These are phyloP conservation scores for Melanopsichium pennsylvanicum DNA, from an alignment of 1,284 basidiomycete species.

Conservation along the genomic window DNA sequence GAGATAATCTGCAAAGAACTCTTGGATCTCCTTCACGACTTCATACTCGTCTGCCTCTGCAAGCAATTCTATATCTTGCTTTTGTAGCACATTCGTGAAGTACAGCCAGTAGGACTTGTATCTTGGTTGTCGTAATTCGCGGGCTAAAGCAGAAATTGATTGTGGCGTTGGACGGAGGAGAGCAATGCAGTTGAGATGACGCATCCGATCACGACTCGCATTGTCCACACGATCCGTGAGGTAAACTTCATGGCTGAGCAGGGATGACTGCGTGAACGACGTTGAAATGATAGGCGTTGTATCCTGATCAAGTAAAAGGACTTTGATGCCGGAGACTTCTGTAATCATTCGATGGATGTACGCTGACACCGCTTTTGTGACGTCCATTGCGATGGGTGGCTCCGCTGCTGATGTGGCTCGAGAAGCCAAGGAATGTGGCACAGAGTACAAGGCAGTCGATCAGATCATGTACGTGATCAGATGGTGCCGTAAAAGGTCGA, in stretches of 20 bases:
- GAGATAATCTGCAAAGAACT: constrained; percentile 63
- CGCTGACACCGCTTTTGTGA: constrained; percentile 90
- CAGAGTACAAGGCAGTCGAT: neutral
- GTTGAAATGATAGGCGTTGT: constrained; percentile 97
- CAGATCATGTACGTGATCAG: no score
- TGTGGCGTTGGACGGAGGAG: constrained; percentile 83
- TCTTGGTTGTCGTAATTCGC: constrained; percentile 79
- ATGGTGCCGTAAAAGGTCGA: no score
- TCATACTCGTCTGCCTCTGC: constrained; percentile 96
- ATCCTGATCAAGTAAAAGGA: constrained; percentile 92
- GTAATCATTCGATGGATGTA: constrained; percentile 91
- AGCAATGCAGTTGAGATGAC: constrained; percentile 95
- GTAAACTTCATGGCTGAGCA: constrained; percentile 96
- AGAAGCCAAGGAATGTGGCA: neutral
- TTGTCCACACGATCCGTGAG: constrained; percentile 97
- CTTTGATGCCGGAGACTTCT: constrained; percentile 87
- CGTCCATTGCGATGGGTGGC: constrained; percentile 75
- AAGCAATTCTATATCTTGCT: constrained; percentile 87
- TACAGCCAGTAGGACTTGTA: constrained; percentile 89
- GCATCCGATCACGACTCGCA: constrained; percentile 71
- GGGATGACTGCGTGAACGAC: constrained; percentile 89
- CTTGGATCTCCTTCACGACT: constrained; percentile 84
- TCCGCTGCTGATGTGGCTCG: neutral
- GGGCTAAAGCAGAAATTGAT: constrained; percentile 81
- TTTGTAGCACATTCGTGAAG: constrained; percentile 91